Evolutionary conservation across 306 rosid genomes (phyloP).

Genomic region (Cucurbita argyrosperma): DNA sequence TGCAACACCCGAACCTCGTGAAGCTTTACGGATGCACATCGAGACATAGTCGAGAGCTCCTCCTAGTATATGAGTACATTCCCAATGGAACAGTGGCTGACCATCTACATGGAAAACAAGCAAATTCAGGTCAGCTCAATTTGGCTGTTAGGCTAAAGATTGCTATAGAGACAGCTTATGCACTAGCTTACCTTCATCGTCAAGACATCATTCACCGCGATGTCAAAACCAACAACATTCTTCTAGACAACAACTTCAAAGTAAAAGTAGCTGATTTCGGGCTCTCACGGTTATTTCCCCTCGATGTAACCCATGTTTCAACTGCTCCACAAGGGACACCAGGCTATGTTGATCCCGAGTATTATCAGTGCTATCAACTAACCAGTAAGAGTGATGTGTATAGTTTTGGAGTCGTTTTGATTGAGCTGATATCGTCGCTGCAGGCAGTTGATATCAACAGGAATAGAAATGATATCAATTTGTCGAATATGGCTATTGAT

Average conservation of each 20-base stretch:
- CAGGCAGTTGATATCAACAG: slow-evolving; percentile 70
- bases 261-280: slow-evolving; percentile 97
- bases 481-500: slow-evolving; percentile 54
- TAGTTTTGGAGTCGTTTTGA: slow-evolving; percentile 76
- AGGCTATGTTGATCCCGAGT: slow-evolving; percentile 92
- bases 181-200: slow-evolving; percentile 62
- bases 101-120: slow-evolving; percentile 47
- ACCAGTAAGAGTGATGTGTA: slow-evolving; percentile 78
- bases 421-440: slow-evolving; percentile 67
- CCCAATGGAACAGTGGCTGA: slow-evolving; percentile 83
- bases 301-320: slow-evolving; percentile 60
- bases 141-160: slow-evolving; percentile 63
- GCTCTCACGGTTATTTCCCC: slow-evolving; percentile 58
- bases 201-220: slow-evolving; percentile 68
- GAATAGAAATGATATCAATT: slow-evolving; percentile 47
- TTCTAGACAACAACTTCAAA: slow-evolving; percentile 38
- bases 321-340: slow-evolving; percentile 99
- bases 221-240: slow-evolving; percentile 82
- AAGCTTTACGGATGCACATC: slow-evolving; percentile 83
- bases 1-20: slow-evolving; percentile 61
- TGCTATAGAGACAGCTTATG: slow-evolving; percentile 80
- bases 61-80: slow-evolving; percentile 83
- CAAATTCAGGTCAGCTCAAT: slow-evolving; percentile 26
- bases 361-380: slow-evolving; percentile 68
- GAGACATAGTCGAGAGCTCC: slow-evolving; percentile 59